Percentiles rank a stretch among this genome's conserved stretches.
These are phyloP conservation scores for Strobilomyces echinocephalus DNA, from an alignment of 768 basidiomycete species.

Conservation along the genomic window DNA sequence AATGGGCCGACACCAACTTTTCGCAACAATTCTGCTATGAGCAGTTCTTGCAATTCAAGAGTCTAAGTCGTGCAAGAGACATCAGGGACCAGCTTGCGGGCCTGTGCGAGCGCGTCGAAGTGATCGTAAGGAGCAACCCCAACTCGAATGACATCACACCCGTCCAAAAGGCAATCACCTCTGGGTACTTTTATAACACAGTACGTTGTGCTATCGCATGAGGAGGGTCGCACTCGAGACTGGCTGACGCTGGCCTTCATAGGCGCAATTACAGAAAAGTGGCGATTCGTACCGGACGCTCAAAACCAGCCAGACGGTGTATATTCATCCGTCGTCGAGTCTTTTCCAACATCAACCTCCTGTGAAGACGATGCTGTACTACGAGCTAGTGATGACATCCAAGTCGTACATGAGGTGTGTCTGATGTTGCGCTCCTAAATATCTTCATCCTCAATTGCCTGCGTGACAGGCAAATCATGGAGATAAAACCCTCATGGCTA, in stretches of 20 bases:
- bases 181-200: conserved; percentile 95
- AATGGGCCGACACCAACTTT: conserved; percentile 97
- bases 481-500: conserved; percentile 94
- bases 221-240: neutral
- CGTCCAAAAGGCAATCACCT: conserved; percentile 90
- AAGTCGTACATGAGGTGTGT: conserved; percentile 90
- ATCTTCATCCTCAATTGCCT: neutral
- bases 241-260: neutral
- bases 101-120: conserved; percentile 94
- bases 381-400: conserved; percentile 95
- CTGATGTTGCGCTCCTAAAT: neutral
- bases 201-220: conserved; percentile 38
- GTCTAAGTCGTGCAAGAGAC: conserved; percentile 88
- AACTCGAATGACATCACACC: conserved; percentile 92
- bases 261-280: conserved; percentile 91
- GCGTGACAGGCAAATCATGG: conserved; percentile 80
- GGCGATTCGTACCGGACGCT: conserved; percentile 97
- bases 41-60: conserved; percentile 93
- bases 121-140: conserved; percentile 80
- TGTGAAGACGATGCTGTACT: conserved; percentile 84
- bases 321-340: conserved; percentile 94
- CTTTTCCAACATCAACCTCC: conserved; percentile 96
- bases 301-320: conserved; percentile 94
- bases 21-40: conserved; percentile 97
- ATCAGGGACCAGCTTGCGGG: conserved; percentile 94